Conservation (phyloP, 495 filamentous ascomycete species). For the Xylaria intraflava region DNA sequence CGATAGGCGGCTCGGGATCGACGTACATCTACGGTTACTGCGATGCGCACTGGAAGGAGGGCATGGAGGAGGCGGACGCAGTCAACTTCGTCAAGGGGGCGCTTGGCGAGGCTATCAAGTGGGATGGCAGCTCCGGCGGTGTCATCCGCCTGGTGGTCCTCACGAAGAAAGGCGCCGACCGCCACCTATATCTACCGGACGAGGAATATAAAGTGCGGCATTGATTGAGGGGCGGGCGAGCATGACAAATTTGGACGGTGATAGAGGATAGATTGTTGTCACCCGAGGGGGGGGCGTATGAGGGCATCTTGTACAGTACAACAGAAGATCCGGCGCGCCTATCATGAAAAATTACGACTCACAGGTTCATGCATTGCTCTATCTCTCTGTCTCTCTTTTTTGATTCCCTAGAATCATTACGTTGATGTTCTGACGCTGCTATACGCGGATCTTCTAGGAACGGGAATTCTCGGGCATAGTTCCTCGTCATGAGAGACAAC, state of each 20-base stretch:
- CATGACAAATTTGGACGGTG: not conserved
- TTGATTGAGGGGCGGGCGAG: constrained; percentile 16
- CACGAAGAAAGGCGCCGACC: constrained; percentile 76
- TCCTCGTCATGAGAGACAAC: too few relatives aligned
- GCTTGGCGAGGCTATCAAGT: constrained; percentile 91
- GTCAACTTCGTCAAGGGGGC: constrained; percentile 86
- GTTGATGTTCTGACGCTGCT: not conserved
- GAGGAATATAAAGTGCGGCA: constrained; percentile 61
- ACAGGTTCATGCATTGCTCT: not conserved
- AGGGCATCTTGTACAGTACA: constrained; percentile 22
- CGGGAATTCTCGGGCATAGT: too few relatives aligned
- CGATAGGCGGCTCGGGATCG: constrained; percentile 94
- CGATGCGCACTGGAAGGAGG: constrained; percentile 91
- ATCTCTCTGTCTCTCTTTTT: not conserved
- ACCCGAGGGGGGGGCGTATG: constrained; percentile 8
- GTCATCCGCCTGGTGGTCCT: constrained; percentile 97
- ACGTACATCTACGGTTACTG: constrained; percentile 99
- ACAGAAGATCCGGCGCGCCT: not conserved
- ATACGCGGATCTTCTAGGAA: not conserved
- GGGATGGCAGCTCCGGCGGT: constrained; percentile 97
- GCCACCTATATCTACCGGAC: constrained; percentile 88
- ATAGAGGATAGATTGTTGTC: constrained; percentile 12
- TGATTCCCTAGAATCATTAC: not conserved
- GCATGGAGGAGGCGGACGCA: constrained; percentile 91
- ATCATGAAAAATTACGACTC: not conserved